Evolutionary conservation across 106 monocot genomes (phyloP).

Genomic region (Acanthochlamys bracteata): DNA sequence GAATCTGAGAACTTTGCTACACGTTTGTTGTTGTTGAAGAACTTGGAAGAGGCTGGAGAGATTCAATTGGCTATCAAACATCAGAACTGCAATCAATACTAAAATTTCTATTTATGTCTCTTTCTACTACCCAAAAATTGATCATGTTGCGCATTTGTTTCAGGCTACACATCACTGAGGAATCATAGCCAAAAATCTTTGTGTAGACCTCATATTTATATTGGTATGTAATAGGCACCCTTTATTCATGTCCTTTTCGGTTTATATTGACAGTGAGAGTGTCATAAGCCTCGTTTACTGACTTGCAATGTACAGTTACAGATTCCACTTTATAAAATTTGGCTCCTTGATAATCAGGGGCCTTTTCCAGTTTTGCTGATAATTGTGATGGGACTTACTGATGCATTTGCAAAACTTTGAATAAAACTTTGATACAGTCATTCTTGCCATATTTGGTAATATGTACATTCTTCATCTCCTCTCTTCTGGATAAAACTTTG

Average conservation of each 20-base stretch:
- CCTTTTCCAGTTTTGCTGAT: no score
- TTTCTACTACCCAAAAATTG: constrained; percentile 58
- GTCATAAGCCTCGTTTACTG: no score
- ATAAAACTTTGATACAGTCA: no score
- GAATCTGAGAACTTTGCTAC: constrained; percentile 30
- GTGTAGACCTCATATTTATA: constrained; percentile 32
- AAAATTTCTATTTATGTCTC: constrained; percentile 38
- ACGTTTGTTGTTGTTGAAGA: constrained; percentile 57
- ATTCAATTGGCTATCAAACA: constrained; percentile 56
- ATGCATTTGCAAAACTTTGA: no score
- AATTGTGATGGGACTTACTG: no score
- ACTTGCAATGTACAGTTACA: no score
- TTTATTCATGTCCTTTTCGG: neutral
- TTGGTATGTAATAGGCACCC: neutral
- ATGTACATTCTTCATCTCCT: no score
- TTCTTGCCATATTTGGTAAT: no score
- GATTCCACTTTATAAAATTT: no score
- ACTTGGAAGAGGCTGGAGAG: constrained; percentile 44
- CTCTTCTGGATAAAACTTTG: no score
- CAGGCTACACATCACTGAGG: constrained; percentile 21
- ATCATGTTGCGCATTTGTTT: constrained; percentile 45
- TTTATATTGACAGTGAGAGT: neutral
- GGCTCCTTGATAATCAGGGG: no score
- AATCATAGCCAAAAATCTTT: constrained; percentile 27
- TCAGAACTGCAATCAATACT: constrained; percentile 28